Evolutionary conservation across 352 stramenopile species (phyloP), one percentile per base, ranked within the genome.

Genomic region (Phytopythium aichiense): DNA sequence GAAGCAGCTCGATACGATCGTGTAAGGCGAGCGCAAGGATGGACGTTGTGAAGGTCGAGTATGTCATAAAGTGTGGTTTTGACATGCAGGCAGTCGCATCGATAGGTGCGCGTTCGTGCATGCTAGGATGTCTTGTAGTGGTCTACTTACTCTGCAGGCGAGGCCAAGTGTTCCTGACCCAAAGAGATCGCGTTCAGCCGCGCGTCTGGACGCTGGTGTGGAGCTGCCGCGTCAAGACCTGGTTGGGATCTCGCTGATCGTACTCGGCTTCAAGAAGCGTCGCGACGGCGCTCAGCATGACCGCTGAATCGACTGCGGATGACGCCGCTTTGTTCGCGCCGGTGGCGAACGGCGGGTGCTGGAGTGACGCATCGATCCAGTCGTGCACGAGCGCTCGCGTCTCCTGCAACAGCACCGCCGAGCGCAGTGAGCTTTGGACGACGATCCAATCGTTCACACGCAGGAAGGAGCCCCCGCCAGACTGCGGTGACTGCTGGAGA

Each of bases 361-460:
- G 59, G 33, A 91, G 71, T 20, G 68, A 71, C 4, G 42, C 31
- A 28, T 77, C 60, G 11, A 89, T 66, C n/a, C 73, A 72, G 43
- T 69, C 59, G 0, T 58, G 31, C 7, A 82, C 55, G 7, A 65
- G 31, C 11, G 25, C 25, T 6, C 84, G 74, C 46, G 87, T 33
- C 63, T 88, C 76, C 45, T 79, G 69, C 31, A 92, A 42, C 54
- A 93, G 58, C 22, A 76, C 60, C 0, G 77, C 78, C 1, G 81
- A 89, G 18, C 84, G 76, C 31, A 75, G 72, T 4, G 82, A 91
- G 2, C 71, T 73, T 58, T 86, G 74, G 49, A 93, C 73, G 33
- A 74, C 38, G 12, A 92, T 66, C 84, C 82, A 93, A 22, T 91
- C 81, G 63, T 93, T 87, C 38, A 92, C 57, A 16, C 81, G 79